A percentile compares a stretch with the other conserved stretches of the same genome.
Conservation (phyloP, 768 basidiomycete genomes). For the Russula dissimulans region DNA sequence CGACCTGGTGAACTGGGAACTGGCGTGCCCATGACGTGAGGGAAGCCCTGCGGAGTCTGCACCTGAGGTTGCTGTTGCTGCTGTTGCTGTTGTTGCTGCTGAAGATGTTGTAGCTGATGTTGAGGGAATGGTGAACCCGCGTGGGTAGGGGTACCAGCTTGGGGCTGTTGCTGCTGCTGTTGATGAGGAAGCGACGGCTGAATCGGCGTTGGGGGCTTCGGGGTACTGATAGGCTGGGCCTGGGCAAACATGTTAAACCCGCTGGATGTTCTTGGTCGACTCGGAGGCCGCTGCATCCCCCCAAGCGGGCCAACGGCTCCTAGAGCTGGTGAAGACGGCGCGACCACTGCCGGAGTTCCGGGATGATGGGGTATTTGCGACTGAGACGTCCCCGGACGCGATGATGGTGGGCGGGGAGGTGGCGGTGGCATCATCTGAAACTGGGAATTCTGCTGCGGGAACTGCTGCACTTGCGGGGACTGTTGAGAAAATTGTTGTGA, state of each 20-base stretch:
- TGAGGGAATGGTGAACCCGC: constrained; percentile 11
- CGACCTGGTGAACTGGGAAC: constrained; percentile 12
- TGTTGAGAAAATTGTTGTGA: constrained; percentile 14
- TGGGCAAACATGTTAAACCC: constrained; percentile 19
- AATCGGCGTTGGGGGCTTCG: constrained; percentile 21
- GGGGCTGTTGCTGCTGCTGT: constrained; percentile 25
- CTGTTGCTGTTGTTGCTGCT: background rate
- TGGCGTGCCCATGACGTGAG: constrained; percentile 11
- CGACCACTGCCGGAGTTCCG: background rate
- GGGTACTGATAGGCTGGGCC: constrained; percentile 12
- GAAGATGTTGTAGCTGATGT: constrained; percentile 12
- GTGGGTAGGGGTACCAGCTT: constrained; percentile 18
- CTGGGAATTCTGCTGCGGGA: constrained; percentile 10
- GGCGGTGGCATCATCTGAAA: constrained; percentile 21
- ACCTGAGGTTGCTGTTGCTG: constrained; percentile 2
- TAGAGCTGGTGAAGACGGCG: constrained; percentile 14
- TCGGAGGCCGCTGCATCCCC: constrained; percentile 24
- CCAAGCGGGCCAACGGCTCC: constrained; percentile 10
- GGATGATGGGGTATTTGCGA: constrained; percentile 18
- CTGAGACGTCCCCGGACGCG: constrained; percentile 18
- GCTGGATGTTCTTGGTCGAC: constrained; percentile 23
- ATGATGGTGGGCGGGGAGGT: constrained; percentile 18
- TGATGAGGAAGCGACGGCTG: constrained; percentile 26
- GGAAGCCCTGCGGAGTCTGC: constrained; percentile 5
- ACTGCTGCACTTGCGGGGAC: constrained; percentile 16